These are phyloP conservation scores for Exutisphaerella laricina DNA, from an alignment of 2,329 filamentous ascomycete species.

Conservation along the genomic window DNA sequence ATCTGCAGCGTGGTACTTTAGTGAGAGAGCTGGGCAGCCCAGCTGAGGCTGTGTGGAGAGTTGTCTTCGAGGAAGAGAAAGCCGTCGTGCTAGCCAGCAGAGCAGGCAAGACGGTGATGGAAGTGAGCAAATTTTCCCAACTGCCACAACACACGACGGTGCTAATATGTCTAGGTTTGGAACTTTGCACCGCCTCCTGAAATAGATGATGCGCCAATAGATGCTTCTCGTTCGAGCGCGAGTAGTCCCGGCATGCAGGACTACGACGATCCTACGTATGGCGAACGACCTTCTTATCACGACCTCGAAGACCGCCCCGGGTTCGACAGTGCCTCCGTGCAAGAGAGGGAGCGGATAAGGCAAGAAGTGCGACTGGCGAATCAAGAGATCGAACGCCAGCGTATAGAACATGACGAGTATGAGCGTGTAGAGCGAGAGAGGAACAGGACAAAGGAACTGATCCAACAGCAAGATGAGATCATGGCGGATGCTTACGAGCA, in stretches of 20 bases:
- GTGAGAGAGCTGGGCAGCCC: conserved; percentile 87
- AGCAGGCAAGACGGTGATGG: conserved; percentile 86
- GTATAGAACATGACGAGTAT: background rate
- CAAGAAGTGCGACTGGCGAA: conserved; percentile 1
- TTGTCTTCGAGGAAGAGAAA: conserved; percentile 97
- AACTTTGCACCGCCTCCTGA: conserved; percentile 83
- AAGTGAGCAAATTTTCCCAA: conserved; percentile 61
- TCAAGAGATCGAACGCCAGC: background rate
- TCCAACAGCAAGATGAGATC: conserved; percentile 21
- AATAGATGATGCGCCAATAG: conserved; percentile 11
- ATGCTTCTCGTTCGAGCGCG: conserved; percentile 14
- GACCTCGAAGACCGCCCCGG: conserved; percentile 2
- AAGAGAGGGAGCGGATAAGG: background rate
- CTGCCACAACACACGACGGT: no score
- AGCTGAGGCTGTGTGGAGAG: conserved; percentile 93
- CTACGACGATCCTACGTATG: conserved; percentile 29
- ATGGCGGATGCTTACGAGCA: conserved; percentile 24
- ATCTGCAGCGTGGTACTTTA: conserved; percentile 81
- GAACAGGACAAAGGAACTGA: conserved; percentile 6
- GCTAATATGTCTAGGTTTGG: conserved; percentile 86
- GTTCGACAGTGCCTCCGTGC: background rate
- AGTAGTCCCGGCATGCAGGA: conserved; percentile 19
- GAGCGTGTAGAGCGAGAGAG: background rate
- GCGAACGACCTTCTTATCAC: conserved; percentile 23
- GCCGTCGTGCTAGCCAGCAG: conserved; percentile 91